These are phyloP conservation scores for Astragalus membranaceus DNA, from an alignment of 306 rosid species.

Conservation along the genomic window DNA sequence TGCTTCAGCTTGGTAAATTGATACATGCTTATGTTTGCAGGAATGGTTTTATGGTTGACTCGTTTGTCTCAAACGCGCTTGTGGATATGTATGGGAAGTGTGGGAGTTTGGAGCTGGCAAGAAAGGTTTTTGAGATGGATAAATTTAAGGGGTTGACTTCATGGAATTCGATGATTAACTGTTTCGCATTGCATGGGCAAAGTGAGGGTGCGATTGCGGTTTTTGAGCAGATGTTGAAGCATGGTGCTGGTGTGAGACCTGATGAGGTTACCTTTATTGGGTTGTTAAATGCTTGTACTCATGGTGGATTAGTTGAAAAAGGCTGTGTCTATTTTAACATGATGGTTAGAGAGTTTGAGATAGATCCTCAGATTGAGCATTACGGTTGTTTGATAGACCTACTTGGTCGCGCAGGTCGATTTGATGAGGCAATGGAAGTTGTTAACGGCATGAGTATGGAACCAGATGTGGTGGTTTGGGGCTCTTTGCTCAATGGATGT, in stretches of 20 bases:
- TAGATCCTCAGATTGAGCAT: slow-evolving; percentile 62
- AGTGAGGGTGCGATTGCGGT: slow-evolving; percentile 42
- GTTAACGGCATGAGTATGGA: slow-evolving; percentile 57
- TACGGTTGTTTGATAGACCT: slow-evolving; percentile 84
- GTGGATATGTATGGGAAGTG: slow-evolving; percentile 89
- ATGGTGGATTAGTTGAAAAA: slow-evolving; percentile 65
- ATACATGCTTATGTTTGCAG: slow-evolving; percentile 61
- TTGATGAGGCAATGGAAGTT: slow-evolving; percentile 64
- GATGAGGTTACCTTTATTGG: slow-evolving; percentile 70
- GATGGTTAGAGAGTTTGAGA: slow-evolving; percentile 41
- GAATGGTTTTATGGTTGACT: slow-evolving; percentile 34
- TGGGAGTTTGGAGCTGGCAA: slow-evolving; percentile 52
- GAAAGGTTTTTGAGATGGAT: slow-evolving; percentile 50
- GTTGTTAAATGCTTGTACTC: slow-evolving; percentile 76
- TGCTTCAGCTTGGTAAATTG: slow-evolving; percentile 78
- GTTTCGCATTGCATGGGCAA: slow-evolving; percentile 62
- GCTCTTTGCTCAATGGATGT: slow-evolving; percentile 71
- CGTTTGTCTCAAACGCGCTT: slow-evolving; percentile 54
- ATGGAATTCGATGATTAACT: slow-evolving; percentile 81
- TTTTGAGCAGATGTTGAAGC: slow-evolving; percentile 50
- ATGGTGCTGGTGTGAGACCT: slow-evolving; percentile 28
- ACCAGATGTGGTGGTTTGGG: slow-evolving; percentile 88
- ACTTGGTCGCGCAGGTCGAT: slow-evolving; percentile 68
- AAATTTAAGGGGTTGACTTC: slow-evolving; percentile 43
- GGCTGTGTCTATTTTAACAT: slow-evolving; percentile 50